phyloP scores from a whole-genome alignment of 371 early-diverging fungal species.

The Parasitella parasitica region DNA sequence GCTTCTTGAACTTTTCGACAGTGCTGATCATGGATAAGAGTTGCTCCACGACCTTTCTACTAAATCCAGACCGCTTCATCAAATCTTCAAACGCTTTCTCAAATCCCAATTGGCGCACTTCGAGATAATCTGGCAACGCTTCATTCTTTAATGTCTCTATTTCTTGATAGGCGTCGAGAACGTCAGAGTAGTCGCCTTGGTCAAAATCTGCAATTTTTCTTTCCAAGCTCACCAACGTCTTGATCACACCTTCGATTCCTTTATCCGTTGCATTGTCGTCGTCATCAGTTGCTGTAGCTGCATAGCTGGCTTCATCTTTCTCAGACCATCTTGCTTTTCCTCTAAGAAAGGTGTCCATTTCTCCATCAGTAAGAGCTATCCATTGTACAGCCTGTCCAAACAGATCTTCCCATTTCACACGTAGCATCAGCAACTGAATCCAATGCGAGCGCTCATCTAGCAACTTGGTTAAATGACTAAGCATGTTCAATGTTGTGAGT shows the following conservation, averaged over 20 bases:
- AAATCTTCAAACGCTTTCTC: slow-evolving; percentile 48
- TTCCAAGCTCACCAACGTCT: slow-evolving; percentile 35
- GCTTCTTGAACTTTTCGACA: slow-evolving; percentile 30
- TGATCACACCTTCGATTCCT: slow-evolving; percentile 34
- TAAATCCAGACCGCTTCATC: slow-evolving; percentile 44
- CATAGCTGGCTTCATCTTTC: slow-evolving; percentile 17
- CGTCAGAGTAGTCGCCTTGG: slow-evolving; percentile 33
- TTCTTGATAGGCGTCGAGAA: slow-evolving; percentile 47
- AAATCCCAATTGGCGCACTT: slow-evolving; percentile 42
- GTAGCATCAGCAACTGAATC: slow-evolving; percentile 32
- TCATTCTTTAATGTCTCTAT: slow-evolving; percentile 32
- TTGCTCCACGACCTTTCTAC: slow-evolving; percentile 48
- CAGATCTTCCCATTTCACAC: slow-evolving; percentile 49
- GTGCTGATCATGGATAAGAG: slow-evolving; percentile 37
- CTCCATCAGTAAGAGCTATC: slow-evolving; percentile 36
- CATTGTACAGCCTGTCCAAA: slow-evolving; percentile 44
- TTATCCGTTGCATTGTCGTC: slow-evolving; percentile 14
- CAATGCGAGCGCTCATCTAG: slow-evolving; percentile 29
- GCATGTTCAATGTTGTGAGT: slow-evolving; percentile 39
- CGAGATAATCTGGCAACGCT: slow-evolving; percentile 42
- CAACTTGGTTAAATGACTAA: slow-evolving; percentile 38
- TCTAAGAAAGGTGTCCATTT: slow-evolving; percentile 36
- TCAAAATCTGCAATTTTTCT: slow-evolving; percentile 45
- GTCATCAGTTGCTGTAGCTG: not conserved
- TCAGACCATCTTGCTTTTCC: slow-evolving; percentile 36